Conservation (phyloP, 2,329 filamentous ascomycete species). For the Ophiostoma ips region DNA sequence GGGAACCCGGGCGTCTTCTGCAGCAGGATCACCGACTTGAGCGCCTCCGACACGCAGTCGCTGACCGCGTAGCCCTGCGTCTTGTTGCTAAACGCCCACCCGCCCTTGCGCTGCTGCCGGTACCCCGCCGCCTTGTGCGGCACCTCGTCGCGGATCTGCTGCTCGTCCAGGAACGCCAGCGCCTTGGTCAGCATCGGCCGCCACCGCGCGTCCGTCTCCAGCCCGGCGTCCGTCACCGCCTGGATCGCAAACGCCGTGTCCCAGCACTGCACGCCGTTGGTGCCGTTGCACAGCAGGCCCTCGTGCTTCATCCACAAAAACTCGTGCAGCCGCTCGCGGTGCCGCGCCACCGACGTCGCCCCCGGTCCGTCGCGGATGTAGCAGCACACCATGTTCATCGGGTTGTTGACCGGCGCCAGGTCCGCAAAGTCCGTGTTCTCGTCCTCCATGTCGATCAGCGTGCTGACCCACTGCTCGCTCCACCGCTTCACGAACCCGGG, state of each 20-base stretch:
- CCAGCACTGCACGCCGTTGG: conserved; percentile 97
- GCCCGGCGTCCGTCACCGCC: conserved; percentile 62
- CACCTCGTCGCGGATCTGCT: conserved; percentile 80
- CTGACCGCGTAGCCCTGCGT: conserved; percentile 91
- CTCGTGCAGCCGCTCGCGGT: conserved; percentile 70
- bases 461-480: conserved; percentile 70
- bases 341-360: conserved; percentile 48
- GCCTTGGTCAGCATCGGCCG: conserved; percentile 71
- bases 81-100: conserved; percentile 89
- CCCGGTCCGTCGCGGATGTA: conserved; percentile 75
- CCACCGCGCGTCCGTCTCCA: conserved; percentile 66
- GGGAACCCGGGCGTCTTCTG: conserved; percentile 70
- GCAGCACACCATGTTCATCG: conserved; percentile 80
- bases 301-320: conserved; percentile 85
- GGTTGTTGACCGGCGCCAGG: conserved; percentile 76
- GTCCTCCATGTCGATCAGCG: conserved; percentile 81
- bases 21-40: conserved; percentile 71
- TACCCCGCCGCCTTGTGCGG: conserved; percentile 68
- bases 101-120: conserved; percentile 79
- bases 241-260: conserved; percentile 88
- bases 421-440: conserved; percentile 79
- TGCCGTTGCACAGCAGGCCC: conserved; percentile 90
- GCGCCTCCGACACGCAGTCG: conserved; percentile 82
- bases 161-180: conserved; percentile 72
- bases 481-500: conserved; percentile 48